Percentiles rank a stretch among this genome's conserved stretches.
These are phyloP conservation scores for Umbelopsis isabellina DNA, from an alignment of 192 early-diverging fungal genomes.

Conservation along the genomic window DNA sequence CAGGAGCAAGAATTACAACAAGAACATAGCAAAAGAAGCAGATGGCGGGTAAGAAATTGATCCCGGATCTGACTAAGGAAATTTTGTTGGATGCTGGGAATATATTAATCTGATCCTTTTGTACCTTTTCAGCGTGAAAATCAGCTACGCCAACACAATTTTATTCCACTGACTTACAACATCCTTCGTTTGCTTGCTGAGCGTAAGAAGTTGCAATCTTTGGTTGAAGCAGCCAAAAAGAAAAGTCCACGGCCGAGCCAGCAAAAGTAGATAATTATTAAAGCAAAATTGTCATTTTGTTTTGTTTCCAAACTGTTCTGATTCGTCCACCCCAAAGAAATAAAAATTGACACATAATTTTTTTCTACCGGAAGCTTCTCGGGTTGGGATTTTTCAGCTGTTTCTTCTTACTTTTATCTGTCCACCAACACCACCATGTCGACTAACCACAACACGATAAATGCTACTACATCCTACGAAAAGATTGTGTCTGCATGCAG, in stretches of 20 bases:
- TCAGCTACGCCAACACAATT: slow-evolving; percentile 72
- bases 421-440: background rate
- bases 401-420: background rate
- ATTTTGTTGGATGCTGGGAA: too few relatives aligned
- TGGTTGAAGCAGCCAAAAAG: slow-evolving; percentile 54
- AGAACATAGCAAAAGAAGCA: slow-evolving; percentile 63
- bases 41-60: slow-evolving; percentile 50
- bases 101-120: background rate
- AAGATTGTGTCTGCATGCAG: slow-evolving; percentile 82
- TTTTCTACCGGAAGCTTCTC: background rate
- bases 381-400: slow-evolving; percentile 2
- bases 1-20: slow-evolving; percentile 56
- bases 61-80: background rate
- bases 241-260: slow-evolving; percentile 11
- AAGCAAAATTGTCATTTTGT: too few relatives aligned
- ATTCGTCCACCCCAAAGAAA: background rate
- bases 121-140: slow-evolving; percentile 60
- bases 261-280: background rate
- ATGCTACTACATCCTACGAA: slow-evolving; percentile 51
- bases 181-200: slow-evolving; percentile 63
- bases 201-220: slow-evolving; percentile 49
- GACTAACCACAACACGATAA: slow-evolving; percentile 7
- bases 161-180: slow-evolving; percentile 75
- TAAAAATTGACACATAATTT: background rate
- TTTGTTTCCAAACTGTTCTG: background rate